Evolutionary conservation across 2,329 filamentous ascomycete species (phyloP), one percentile per base, ranked within the genome.

Genomic region (Phaeomoniella chlamydospora): DNA sequence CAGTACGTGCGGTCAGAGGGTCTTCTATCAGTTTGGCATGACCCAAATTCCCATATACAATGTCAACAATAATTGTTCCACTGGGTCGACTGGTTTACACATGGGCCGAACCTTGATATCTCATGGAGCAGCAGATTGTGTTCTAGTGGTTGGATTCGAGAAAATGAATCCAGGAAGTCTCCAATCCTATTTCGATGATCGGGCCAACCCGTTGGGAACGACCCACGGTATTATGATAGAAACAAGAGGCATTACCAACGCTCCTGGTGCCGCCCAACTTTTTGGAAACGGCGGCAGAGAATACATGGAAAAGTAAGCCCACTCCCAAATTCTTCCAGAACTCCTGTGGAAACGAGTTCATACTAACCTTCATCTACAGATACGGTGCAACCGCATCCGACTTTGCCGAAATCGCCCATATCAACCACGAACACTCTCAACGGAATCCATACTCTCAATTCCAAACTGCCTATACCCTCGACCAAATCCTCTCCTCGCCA

Each of bases 1-100:
- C 65, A 86, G 77, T 44, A 94, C 88, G 38, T 90, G 82, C 60
- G 88, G 88, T 33, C 88, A 96, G 67, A 80, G 88, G 45, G 87
- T 96, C 52, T 94, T 96, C 64, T 96, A 96, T 64, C 88, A 96
- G 63, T 94, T 96, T 58, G 90, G 88, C 65, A 87, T 96, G 79
- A 94, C 87, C 31, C 71, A 80, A 52, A 94, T 96, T 49, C 88
- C 88, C 51, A 85, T 96, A 55, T 87, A 92, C 69, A 96, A 96
- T 26, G 32, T 34, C 14, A 96, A 94, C 72, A 96, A 96, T 70
- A 94, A 94, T 67, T 96, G 88, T 69, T 84, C 83, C 3, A 96
- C 88, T 0, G 90, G 88, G n/a, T 86, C 80, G 3, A 94, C 88
- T 0, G 90, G 88, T 5, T 65, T 96, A 39, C 77, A 78, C 53